phyloP scores from a whole-genome alignment of 1,284 basidiomycete genomes.

The Sanguinoderma infundibulare region DNA sequence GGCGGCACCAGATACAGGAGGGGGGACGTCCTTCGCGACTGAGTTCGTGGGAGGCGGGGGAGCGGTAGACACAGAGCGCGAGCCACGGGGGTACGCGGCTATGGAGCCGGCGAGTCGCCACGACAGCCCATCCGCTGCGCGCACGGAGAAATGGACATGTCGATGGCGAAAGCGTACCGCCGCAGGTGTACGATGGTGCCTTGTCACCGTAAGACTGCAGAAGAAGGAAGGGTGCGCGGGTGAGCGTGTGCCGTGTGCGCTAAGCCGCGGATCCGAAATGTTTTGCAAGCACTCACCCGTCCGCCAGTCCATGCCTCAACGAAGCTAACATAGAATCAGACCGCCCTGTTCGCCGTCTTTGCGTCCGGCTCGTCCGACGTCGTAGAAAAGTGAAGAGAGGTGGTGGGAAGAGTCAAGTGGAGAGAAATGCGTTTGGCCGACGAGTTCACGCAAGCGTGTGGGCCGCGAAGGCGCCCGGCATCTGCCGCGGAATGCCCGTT shows the following conservation, averaged over 20 bases:
- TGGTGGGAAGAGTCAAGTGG: slow-evolving; percentile 12
- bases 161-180: slow-evolving; percentile 16
- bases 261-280: background rate
- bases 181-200: slow-evolving; percentile 15
- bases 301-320: slow-evolving; percentile 38
- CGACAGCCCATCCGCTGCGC: slow-evolving; percentile 2
- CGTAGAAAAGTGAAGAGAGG: background rate
- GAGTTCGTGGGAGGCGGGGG: slow-evolving; percentile 34
- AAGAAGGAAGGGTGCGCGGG: background rate
- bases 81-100: slow-evolving; percentile 7
- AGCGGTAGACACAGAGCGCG: slow-evolving; percentile 27
- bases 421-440: slow-evolving; percentile 6
- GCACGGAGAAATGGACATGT: slow-evolving; percentile 9
- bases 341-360: background rate
- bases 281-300: slow-evolving; percentile 31
- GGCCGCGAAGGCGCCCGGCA: slow-evolving; percentile 11
- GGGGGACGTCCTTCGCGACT: slow-evolving; percentile 22
- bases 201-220: slow-evolving; percentile 25
- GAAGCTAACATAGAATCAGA: slow-evolving; percentile 37
- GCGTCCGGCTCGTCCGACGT: background rate
- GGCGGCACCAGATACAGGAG: slow-evolving; percentile 25
- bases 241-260: background rate
- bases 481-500: background rate
- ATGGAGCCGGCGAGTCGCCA: slow-evolving; percentile 14
- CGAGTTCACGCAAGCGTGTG: slow-evolving; percentile 18